phyloP scores from a whole-genome alignment of 1,284 basidiomycete species.

The Cutaneotrichosporon cutaneum region DNA sequence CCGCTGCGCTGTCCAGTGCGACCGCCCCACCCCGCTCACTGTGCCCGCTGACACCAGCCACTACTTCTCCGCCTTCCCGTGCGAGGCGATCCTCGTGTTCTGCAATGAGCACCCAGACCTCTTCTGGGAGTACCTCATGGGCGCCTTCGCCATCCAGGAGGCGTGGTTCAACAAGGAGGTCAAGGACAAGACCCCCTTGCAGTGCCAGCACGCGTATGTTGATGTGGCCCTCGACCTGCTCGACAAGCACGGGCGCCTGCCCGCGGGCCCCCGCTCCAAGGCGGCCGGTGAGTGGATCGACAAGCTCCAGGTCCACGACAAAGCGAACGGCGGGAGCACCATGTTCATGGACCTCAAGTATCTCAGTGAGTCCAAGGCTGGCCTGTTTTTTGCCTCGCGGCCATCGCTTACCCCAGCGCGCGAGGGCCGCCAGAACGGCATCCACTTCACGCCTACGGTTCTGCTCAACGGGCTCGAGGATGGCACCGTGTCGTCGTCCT shows the following conservation, averaged over 20 bases:
- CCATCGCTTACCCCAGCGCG: conserved; percentile 59
- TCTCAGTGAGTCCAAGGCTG: conserved; percentile 13
- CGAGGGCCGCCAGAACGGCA: conserved; percentile 82
- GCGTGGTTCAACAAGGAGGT: conserved; percentile 68
- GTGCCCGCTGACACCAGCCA: conserved; percentile 58
- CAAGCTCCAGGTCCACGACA: conserved; percentile 35
- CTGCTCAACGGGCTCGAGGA: conserved; percentile 82
- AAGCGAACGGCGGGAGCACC: conserved; percentile 57
- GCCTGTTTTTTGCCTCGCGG: background rate
- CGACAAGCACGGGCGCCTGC: conserved; percentile 35
- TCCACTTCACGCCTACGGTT: conserved; percentile 87
- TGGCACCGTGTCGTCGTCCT: conserved; percentile 75
- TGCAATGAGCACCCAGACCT: conserved; percentile 66
- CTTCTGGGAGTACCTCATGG: conserved; percentile 73
- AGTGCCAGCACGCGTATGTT: conserved; percentile 43
- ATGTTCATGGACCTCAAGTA: conserved; percentile 27
- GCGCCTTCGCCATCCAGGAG: conserved; percentile 71
- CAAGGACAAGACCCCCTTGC: conserved; percentile 60
- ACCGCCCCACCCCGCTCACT: background rate
- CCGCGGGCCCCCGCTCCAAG: conserved; percentile 34
- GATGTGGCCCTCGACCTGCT: conserved; percentile 48
- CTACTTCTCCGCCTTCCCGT: conserved; percentile 66
- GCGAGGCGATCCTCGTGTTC: conserved; percentile 80
- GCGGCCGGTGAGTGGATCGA: conserved; percentile 37
- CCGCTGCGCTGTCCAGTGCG: no score